Percentiles rank a stretch among this genome's conserved stretches.
phyloP scores from a whole-genome alignment of 2,329 filamentous ascomycete genomes.

The Xylariaceae sp. region DNA sequence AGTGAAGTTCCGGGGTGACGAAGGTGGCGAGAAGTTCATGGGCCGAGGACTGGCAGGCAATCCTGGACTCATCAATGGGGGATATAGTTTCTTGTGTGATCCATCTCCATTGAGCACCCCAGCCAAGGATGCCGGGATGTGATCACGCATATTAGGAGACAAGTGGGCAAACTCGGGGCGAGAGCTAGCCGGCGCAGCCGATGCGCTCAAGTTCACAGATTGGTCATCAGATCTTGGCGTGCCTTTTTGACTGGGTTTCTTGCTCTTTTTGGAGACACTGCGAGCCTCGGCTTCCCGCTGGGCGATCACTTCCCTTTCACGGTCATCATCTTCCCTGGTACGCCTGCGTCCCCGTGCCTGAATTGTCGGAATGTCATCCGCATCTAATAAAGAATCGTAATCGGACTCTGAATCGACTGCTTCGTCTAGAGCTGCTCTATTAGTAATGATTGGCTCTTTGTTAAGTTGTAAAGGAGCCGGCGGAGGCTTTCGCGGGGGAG shows the following conservation, averaged over 20 bases:
- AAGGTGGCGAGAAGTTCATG: slow-evolving; percentile 56
- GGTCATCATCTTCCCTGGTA: slow-evolving; percentile 84
- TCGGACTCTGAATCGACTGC: slow-evolving; percentile 67
- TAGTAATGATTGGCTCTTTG: slow-evolving; percentile 33
- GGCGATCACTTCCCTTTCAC: slow-evolving; percentile 64
- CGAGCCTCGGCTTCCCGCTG: slow-evolving; percentile 63
- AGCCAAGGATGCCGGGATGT: slow-evolving; percentile 47
- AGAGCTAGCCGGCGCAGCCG: slow-evolving; percentile 39
- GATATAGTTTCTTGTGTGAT: slow-evolving; percentile 31
- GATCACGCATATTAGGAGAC: slow-evolving; percentile 33
- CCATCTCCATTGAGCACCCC: slow-evolving; percentile 42
- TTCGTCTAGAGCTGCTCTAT: slow-evolving; percentile 43
- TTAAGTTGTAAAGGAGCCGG: slow-evolving; percentile 77
- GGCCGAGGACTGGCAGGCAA: slow-evolving; percentile 57
- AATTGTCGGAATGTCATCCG: slow-evolving; percentile 54
- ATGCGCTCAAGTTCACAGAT: slow-evolving; percentile 32
- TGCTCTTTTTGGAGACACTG: slow-evolving; percentile 70
- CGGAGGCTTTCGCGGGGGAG: slow-evolving; percentile 71
- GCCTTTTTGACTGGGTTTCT: slow-evolving; percentile 46
- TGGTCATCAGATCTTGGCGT: slow-evolving; percentile 39
- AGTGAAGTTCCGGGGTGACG: slow-evolving; percentile 55
- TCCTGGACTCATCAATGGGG: slow-evolving; percentile 53
- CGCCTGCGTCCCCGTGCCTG: slow-evolving; percentile 68
- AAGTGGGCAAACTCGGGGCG: slow-evolving; percentile 30
- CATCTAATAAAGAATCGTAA: slow-evolving; percentile 72